A percentile compares a stretch with the other conserved stretches of the same genome.
phyloP scores from a whole-genome alignment of 139 green algal species.

The Chlamydomonas urium region DNA sequence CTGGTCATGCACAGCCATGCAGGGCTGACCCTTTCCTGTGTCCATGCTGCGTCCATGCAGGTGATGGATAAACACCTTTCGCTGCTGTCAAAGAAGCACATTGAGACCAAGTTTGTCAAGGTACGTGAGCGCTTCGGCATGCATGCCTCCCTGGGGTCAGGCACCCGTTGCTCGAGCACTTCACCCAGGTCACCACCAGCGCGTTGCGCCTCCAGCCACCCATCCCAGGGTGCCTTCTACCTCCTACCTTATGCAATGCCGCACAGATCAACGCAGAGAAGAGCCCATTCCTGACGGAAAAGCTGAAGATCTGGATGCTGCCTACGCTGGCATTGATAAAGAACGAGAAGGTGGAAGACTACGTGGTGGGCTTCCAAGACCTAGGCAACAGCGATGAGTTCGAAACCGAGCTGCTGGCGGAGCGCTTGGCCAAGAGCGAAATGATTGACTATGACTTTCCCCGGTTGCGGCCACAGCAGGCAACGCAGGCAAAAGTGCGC shows the following conservation, averaged over 20 bases:
- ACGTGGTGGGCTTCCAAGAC: constrained; percentile 65
- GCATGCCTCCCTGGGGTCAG: too few species aligned
- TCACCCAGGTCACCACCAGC: neutral
- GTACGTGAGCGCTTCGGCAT: constrained; percentile 28
- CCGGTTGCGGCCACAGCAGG: neutral
- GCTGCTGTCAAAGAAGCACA: constrained; percentile 61
- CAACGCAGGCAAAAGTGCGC: constrained; percentile 16
- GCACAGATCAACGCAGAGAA: constrained; percentile 93
- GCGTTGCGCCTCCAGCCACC: neutral
- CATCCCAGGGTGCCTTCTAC: neutral
- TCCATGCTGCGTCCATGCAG: too few species aligned
- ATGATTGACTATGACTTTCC: constrained; percentile 36
- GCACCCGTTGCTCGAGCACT: too few species aligned
- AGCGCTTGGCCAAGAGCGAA: constrained; percentile 41
- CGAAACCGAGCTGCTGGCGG: constrained; percentile 43
- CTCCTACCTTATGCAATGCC: constrained; percentile 1
- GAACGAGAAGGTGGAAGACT: constrained; percentile 80
- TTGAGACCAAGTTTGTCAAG: constrained; percentile 89
- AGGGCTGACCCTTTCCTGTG: too few species aligned
- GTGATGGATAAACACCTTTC: constrained; percentile 84
- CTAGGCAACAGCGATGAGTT: constrained; percentile 65
- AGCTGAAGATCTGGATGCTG: constrained; percentile 89
- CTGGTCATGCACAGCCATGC: constrained; percentile 1
- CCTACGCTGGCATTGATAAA: constrained; percentile 88
- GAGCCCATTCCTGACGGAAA: constrained; percentile 82